Evolutionary conservation across 1,284 basidiomycete species (phyloP), one percentile per base, ranked within the genome.

Genomic region (Puccinia hordei): DNA sequence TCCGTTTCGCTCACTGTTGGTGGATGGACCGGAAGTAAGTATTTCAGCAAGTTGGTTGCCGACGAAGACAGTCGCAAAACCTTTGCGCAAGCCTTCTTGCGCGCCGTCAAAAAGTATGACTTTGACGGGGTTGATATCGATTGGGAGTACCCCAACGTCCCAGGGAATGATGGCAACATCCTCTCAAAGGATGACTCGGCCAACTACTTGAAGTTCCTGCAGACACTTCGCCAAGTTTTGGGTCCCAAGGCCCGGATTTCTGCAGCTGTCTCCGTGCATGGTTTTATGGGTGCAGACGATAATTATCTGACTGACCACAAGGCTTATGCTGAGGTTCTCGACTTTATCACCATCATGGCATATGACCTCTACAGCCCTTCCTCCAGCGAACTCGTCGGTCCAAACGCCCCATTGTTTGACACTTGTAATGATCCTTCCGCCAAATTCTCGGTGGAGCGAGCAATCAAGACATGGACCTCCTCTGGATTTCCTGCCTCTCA

Each of bases 291-390:
- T 5, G 13, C 76, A 3, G 76, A 79, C 57, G 76, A 55, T 17
- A 59, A 71, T 35, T 71, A 69, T 27, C 27, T 79, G 35, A 79
- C 66, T 9, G 76, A 79, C 68, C 66, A 59, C 66, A 79, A 71
- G 30, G 17, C 65, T 2, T 79, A 44, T 71, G 65, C 76, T 33
- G 35, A 79, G 55, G 30, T 57, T 19, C 63, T 79, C n/a, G 76
- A 79, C 49, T 79, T 79, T 15, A 71, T 79, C 27, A 79, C 76
- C 35, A 79, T 79, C 66, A 79, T 79, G 76, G 76, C 66, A 27
- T 79, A 79, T 27, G 69, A 80, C 49, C 53, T 80, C 61, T 73
- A 80, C 49, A 59, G 51, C 24, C 78, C 78, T 12, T 53, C 55
- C 19, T 72, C 53, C 0, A 27, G 44, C 38, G 41, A 69, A 10